These are phyloP conservation scores for Acer negundo DNA, from an alignment of 345 rosid genomes.

Conservation along the genomic window DNA sequence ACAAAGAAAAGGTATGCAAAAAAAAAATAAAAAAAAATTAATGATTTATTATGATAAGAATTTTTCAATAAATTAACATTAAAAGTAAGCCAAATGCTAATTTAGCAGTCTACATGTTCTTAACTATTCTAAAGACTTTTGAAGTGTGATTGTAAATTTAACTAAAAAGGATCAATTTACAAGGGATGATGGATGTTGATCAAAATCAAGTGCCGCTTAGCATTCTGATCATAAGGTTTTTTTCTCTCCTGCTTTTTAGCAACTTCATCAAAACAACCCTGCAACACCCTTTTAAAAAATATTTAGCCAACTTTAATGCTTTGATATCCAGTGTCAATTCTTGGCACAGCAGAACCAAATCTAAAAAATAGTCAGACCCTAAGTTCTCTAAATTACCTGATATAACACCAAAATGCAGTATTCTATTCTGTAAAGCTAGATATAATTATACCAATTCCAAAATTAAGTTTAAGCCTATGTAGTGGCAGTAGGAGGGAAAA, in stretches of 20 bases:
- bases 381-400: conserved; percentile 6
- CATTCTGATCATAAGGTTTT: conserved; percentile 21
- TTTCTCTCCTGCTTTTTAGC: conserved; percentile 14
- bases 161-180: conserved; percentile 8
- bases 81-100: neutral
- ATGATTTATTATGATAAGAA: no score
- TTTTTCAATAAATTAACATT: neutral
- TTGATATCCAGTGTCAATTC: conserved; percentile 9
- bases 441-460: conserved; percentile 14
- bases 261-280: conserved; percentile 20
- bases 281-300: conserved; percentile 15
- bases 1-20: neutral
- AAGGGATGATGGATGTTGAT: neutral
- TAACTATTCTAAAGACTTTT: neutral
- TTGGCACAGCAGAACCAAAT: conserved; percentile 11
- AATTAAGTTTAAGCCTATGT: conserved; percentile 21
- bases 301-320: conserved; percentile 16
- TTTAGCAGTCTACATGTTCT: neutral
- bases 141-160: conserved; percentile 1
- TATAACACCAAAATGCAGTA: conserved; percentile 13
- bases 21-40: no score
- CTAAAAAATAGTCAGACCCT: neutral
- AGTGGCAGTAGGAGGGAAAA: conserved; percentile 44
- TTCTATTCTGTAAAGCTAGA: conserved; percentile 6
- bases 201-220: conserved; percentile 8